Evolutionary conservation across 306 rosid species (phyloP).

Genomic region (Erythrophleum fordii): DNA sequence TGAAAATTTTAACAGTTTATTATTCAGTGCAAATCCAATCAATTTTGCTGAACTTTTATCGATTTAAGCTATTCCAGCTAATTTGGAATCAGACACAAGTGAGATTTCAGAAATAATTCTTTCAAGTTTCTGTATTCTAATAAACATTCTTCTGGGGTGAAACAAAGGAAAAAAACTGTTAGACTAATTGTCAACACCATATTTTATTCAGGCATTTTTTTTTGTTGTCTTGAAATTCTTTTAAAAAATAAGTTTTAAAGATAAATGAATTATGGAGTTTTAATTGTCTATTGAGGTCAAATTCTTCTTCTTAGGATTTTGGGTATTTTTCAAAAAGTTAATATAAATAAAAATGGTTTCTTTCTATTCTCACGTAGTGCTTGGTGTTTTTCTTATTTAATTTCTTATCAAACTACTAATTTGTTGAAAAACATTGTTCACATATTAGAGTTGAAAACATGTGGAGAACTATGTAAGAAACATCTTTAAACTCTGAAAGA

Average conservation of each 20-base stretch:
- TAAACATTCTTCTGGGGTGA: background rate
- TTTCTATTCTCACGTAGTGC: background rate
- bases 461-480: background rate
- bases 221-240: too few species aligned
- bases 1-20: background rate
- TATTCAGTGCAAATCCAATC: background rate
- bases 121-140: background rate
- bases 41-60: background rate
- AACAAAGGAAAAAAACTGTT: background rate
- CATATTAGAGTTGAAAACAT: background rate
- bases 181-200: too few species aligned
- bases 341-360: background rate
- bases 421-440: background rate
- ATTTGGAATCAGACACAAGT: slow-evolving; percentile 21
- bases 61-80: too few species aligned
- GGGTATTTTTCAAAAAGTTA: background rate
- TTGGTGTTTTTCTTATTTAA: background rate
- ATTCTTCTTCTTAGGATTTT: background rate
- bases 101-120: background rate
- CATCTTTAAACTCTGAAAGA: background rate
- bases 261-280: background rate
- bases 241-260: background rate
- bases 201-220: too few species aligned
- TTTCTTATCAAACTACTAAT: background rate
- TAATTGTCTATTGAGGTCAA: background rate